These are phyloP conservation scores for Fusarium sp. DNA, from an alignment of 2,329 filamentous ascomycete genomes.

Conservation along the genomic window DNA sequence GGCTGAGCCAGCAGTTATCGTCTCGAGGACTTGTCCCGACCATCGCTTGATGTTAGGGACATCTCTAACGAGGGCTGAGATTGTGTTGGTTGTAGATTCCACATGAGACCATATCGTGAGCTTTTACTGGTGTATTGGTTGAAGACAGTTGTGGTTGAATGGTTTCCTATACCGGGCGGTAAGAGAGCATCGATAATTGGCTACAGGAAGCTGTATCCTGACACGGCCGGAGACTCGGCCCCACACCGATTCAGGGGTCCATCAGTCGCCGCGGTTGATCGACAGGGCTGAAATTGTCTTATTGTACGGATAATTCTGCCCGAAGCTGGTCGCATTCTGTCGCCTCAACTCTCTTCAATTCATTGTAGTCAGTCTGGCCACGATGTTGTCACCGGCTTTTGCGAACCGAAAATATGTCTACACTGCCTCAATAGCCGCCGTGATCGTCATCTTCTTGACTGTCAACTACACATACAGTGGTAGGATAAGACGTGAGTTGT, in stretches of 20 bases:
- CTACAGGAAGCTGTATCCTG: neutral
- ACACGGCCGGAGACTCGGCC: neutral
- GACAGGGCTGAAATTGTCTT: neutral
- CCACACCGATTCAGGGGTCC: neutral
- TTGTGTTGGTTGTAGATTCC: neutral
- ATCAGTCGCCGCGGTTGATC: neutral
- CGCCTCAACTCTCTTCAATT: neutral
- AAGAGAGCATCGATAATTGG: neutral
- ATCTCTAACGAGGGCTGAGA: neutral
- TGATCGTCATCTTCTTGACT: conserved; percentile 3
- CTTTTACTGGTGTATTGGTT: neutral
- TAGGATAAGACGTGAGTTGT: conserved; percentile 6
- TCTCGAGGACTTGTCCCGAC: neutral
- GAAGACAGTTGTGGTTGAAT: neutral
- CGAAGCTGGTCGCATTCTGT: neutral
- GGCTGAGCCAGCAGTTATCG: neutral
- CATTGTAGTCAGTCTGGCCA: neutral
- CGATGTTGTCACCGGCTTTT: neutral
- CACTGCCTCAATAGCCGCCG: neutral
- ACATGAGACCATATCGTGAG: neutral
- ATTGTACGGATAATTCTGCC: neutral
- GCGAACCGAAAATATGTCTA: conserved; percentile 9
- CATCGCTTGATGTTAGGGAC: neutral
- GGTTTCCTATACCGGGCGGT: neutral
- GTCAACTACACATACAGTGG: conserved; percentile 19